phyloP scores from a whole-genome alignment of 139 green algal genomes.

The Ettlia oleoabundans region DNA sequence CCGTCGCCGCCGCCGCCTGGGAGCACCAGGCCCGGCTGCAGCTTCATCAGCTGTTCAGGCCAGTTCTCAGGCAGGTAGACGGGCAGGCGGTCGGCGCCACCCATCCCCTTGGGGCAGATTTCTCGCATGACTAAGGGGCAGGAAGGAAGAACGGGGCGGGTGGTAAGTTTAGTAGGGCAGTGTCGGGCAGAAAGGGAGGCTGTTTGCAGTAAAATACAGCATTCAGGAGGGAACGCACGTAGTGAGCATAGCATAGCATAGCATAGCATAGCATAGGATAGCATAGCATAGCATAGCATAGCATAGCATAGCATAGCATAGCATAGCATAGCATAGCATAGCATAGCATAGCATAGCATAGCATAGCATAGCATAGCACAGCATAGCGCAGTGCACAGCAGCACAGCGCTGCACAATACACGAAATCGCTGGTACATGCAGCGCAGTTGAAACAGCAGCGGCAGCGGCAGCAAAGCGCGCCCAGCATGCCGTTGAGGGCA shows the following conservation, averaged over 20 bases:
- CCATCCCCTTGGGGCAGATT: conserved; percentile 40
- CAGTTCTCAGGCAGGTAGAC: conserved; percentile 43
- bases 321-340: background rate
- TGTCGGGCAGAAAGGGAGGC: background rate
- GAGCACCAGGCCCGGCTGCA: conserved; percentile 12
- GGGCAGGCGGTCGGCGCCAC: conserved; percentile 14
- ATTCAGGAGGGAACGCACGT: background rate
- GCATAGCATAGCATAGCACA: background rate
- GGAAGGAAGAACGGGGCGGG: background rate
- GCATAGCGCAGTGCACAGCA: background rate
- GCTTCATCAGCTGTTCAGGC: conserved; percentile 32
- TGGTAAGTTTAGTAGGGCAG: background rate
- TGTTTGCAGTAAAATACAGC: background rate
- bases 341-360: background rate
- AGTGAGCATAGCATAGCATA: background rate
- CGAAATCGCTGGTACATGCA: too few species aligned
- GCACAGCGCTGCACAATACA: background rate
- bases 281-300: background rate
- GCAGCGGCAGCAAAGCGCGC: background rate
- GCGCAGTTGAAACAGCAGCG: background rate
- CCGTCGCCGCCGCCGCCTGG: background rate
- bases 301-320: background rate
- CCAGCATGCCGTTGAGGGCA: too few species aligned
- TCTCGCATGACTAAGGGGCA: conserved; percentile 22
- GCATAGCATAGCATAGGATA: background rate